phyloP scores from a whole-genome alignment of 176 grass and related monocot species.

The Bolboschoenus planiculmis region DNA sequence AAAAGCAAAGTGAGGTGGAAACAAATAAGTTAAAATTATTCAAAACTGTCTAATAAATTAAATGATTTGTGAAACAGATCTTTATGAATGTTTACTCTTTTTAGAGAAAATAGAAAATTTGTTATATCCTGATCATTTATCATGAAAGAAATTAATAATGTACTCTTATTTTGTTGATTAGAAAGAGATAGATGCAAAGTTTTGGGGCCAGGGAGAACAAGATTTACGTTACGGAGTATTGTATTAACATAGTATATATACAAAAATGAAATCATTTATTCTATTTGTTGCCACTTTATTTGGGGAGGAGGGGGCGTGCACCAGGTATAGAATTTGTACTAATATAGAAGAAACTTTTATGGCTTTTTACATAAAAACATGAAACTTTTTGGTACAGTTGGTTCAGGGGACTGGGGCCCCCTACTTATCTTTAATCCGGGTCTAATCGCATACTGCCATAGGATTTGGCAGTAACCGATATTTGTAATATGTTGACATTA shows the following conservation, averaged over 20 bases:
- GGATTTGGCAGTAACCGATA: background rate
- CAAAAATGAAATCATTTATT: background rate
- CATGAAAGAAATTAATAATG: background rate
- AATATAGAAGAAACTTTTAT: background rate
- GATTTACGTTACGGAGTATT: background rate
- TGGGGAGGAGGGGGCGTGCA: background rate
- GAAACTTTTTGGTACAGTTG: background rate
- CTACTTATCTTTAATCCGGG: background rate
- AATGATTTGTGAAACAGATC: background rate
- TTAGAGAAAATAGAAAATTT: background rate
- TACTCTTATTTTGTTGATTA: background rate
- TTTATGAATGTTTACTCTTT: background rate
- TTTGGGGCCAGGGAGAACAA: background rate
- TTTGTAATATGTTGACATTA: background rate
- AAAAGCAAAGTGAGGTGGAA: background rate
- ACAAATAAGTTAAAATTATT: background rate
- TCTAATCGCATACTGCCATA: background rate
- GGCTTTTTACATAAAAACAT: too few relatives aligned
- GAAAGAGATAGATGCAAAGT: background rate
- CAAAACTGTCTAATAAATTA: background rate
- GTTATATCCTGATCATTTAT: background rate
- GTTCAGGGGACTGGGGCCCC: background rate
- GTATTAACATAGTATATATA: background rate
- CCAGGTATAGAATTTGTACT: background rate
- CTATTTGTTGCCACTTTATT: background rate